A percentile compares a stretch with the other conserved stretches of the same genome.
Conservation (phyloP, 2,329 filamentous ascomycete species). For the Neoscytalidium dimidiatum region DNA sequence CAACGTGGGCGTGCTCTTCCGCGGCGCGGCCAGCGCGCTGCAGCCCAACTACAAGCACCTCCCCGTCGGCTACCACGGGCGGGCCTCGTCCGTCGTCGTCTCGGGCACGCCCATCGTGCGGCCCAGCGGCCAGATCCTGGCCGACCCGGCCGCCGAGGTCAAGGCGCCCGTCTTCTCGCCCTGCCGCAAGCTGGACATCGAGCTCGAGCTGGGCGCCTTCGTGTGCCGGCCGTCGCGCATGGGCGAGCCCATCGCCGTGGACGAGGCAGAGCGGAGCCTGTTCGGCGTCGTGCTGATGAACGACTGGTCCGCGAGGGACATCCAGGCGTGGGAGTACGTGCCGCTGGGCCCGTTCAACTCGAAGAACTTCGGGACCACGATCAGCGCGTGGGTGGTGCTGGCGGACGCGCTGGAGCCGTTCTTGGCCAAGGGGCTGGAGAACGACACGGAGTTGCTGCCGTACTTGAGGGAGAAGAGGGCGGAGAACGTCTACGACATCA, state of each 20-base stretch:
- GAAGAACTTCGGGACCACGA: constrained; percentile 80
- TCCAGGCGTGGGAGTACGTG: constrained; percentile 83
- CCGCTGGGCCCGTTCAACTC: constrained; percentile 80
- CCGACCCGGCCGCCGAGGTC: constrained; percentile 61
- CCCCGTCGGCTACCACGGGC: constrained; percentile 79
- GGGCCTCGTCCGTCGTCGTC: constrained; percentile 73
- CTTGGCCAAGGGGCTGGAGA: constrained; percentile 56
- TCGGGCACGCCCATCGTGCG: constrained; percentile 73
- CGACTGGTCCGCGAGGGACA: constrained; percentile 82
- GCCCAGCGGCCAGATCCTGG: constrained; percentile 73
- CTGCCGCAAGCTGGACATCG: constrained; percentile 71
- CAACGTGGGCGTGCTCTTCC: constrained; percentile 71
- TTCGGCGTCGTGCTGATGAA: constrained; percentile 84
- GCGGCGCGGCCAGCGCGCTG: constrained; percentile 70
- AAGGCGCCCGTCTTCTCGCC: constrained; percentile 66
- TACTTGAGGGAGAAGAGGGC: constrained; percentile 65
- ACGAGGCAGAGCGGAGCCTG: constrained; percentile 67
- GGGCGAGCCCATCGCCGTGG: constrained; percentile 64
- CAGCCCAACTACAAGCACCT: constrained; percentile 82
- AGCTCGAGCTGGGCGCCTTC: constrained; percentile 78
- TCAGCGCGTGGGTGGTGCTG: constrained; percentile 78
- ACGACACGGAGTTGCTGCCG: constrained; percentile 57
- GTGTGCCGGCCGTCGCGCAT: constrained; percentile 66
- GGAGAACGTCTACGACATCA: constrained; percentile 68
- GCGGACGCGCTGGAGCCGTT: constrained; percentile 75